Conservation (phyloP, 208 protist genomes). For the Leishmania braziliensis region DNA sequence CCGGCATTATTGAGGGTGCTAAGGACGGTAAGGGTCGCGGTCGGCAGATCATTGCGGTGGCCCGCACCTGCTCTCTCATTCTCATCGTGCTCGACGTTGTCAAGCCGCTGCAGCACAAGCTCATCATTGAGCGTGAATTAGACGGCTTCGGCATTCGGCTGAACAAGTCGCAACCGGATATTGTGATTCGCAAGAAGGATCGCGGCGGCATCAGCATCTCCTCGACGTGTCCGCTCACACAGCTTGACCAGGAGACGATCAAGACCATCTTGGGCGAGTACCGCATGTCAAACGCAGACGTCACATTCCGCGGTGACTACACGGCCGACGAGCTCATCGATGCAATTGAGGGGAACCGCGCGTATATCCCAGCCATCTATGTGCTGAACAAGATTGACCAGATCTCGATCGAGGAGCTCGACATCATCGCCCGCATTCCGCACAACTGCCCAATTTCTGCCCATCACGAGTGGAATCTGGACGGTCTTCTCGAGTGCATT, state of each 20-base stretch:
- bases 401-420: conserved; percentile 97
- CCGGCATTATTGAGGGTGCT: conserved; percentile 99
- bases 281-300: conserved; percentile 95
- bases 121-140: conserved; percentile 97
- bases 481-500: conserved; percentile 98
- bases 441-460: conserved; percentile 97
- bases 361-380: conserved; percentile 97
- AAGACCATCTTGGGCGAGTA: conserved; percentile 95
- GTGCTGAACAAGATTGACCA: conserved; percentile 99
- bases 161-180: conserved; percentile 97
- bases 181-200: conserved; percentile 96
- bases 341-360: conserved; percentile 96
- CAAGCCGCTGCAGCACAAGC: conserved; percentile 97
- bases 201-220: conserved; percentile 90
- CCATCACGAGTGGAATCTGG: conserved; percentile 97
- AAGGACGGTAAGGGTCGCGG: conserved; percentile 99
- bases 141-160: conserved; percentile 99
- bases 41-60: conserved; percentile 97
- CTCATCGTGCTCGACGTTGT: conserved; percentile 98
- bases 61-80: conserved; percentile 97
- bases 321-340: conserved; percentile 98
- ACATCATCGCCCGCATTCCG: conserved; percentile 95
- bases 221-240: conserved; percentile 87
- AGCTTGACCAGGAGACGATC: conserved; percentile 93
- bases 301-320: conserved; percentile 94